phyloP scores from a whole-genome alignment of 208 protist genomes.

The Wallacemonas rigidus region DNA sequence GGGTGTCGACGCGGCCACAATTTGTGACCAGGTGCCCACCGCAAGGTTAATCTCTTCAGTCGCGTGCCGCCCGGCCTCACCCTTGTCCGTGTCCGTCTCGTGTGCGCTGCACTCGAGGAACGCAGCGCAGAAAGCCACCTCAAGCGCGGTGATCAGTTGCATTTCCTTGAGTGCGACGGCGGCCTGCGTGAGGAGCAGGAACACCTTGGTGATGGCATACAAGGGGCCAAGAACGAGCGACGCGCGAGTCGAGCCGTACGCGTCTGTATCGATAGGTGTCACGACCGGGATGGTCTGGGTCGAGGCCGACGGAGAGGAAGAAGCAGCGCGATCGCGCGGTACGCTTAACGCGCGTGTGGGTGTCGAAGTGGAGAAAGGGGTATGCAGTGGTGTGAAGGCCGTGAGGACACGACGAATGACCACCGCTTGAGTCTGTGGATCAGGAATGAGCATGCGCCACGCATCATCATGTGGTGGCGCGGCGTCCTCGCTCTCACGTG shows the following conservation, averaged over 20 bases:
- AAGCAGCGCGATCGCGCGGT: background rate
- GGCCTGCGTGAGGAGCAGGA: conserved; percentile 51
- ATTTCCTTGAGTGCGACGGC: conserved; percentile 56
- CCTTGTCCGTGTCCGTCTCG: too few species aligned
- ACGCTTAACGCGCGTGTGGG: background rate
- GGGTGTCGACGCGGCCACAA: background rate
- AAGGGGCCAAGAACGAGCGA: conserved; percentile 31
- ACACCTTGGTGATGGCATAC: conserved; percentile 36
- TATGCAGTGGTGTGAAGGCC: conserved; percentile 36
- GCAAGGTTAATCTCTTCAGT: background rate
- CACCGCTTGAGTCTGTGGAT: conserved; percentile 17
- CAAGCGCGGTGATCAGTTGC: conserved; percentile 42
- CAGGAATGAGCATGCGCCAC: conserved; percentile 22
- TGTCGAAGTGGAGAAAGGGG: conserved; percentile 19
- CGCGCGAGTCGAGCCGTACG: conserved; percentile 16
- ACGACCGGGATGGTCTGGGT: conserved; percentile 1
- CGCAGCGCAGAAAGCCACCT: conserved; percentile 42
- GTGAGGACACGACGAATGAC: conserved; percentile 29
- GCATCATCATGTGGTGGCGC: too few species aligned
- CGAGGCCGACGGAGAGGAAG: background rate
- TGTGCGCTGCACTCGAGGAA: conserved; percentile 25
- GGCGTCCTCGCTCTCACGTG: too few species aligned
- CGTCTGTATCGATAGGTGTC: conserved; percentile 11
- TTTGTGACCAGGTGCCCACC: conserved; percentile 19
- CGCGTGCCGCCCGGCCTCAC: too few species aligned